Percentiles rank a stretch among this genome's conserved stretches.
These are phyloP conservation scores for Capronia americana DNA, from an alignment of 2,329 filamentous ascomycete species.

Conservation along the genomic window DNA sequence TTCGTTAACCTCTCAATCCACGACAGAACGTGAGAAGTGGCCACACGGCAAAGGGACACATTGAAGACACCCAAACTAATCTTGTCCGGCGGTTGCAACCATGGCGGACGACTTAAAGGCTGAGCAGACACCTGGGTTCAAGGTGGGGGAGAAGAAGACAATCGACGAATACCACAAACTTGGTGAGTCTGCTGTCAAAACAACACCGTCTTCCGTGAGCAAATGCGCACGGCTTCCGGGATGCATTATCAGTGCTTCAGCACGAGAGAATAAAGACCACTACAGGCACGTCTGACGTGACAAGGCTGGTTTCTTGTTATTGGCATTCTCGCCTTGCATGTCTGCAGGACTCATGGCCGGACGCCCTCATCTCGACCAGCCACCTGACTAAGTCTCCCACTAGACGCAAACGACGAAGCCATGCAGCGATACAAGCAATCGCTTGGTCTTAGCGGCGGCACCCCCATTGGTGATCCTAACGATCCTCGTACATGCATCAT, in stretches of 20 bases:
- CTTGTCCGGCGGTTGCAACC: neutral
- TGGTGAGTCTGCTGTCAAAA: slow-evolving; percentile 64
- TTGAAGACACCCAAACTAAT: neutral
- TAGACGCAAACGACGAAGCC: slow-evolving; percentile 81
- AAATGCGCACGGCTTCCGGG: neutral
- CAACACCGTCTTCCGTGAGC: neutral
- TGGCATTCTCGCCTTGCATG: neutral
- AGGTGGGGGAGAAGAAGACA: slow-evolving; percentile 98
- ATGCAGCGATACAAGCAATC: slow-evolving; percentile 98
- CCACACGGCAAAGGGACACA: neutral
- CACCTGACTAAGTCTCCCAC: slow-evolving; percentile 6
- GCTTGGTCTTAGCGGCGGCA: slow-evolving; percentile 78
- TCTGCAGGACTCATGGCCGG: neutral
- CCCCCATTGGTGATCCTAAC: slow-evolving; percentile 73
- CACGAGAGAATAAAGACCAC: neutral
- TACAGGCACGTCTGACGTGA: neutral
- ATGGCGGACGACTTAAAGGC: slow-evolving; percentile 86
- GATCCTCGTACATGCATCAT: slow-evolving; percentile 94
- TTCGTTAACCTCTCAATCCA: neutral
- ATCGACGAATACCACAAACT: slow-evolving; percentile 93
- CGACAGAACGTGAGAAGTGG: neutral
- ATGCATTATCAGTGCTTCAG: neutral
- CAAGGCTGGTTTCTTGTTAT: neutral
- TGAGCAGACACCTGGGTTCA: slow-evolving; percentile 93
- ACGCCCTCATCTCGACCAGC: neutral